Base-by-base conservation (phyloP, 306 rosid genomes). In the Canavalia gladiata region DNA sequence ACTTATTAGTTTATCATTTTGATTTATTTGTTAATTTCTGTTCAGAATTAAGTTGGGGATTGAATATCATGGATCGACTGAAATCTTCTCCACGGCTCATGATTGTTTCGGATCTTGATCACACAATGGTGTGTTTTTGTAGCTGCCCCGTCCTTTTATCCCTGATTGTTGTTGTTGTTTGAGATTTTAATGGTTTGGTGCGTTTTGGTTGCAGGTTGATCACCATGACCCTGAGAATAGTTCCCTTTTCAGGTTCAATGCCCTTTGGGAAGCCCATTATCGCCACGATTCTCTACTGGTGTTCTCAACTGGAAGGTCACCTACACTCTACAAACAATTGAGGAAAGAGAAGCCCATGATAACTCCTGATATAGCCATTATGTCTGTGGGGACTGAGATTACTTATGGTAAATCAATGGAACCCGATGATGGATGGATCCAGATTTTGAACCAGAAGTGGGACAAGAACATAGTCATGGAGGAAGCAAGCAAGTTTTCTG, bases 81-180 rank as follows among this genome's bases (percentile, higher is more conserved):
- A 75, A 75, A 56, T 68, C 86, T 79, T 75, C 94, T 6, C 87
- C 98, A 0, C 92, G 94, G 43, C 90, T 95, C 71, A 91, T 95
- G 99, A 87, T 95, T 81, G 99, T 95, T 74, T 95, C 99, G 13
- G 99, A 95, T 93, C 99, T 95, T 74, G 99, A 95, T 87, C 97
- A 95, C 72, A 95, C 99, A 0, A 93, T 95, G 99, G 99, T 93
- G 51, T 72, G 89, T 81, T 75, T 72, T 42, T 11, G 13, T 35
- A 47, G 9, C 63, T 59, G 8, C 54, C 29, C 29, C 11, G 33
- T 49, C 29, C 83, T 77, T 30, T 52, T 33, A 30, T 11, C 45
- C 29, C 12, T 68, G 37, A 62, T 57, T 35, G 2, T 59, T 8
- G 55, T 73, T 76, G 35, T 47, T 45, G 76, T 76, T 60, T 8